Evolutionary conservation across 495 filamentous ascomycete genomes (phyloP).

Genomic region (Articulospora tetracladia): DNA sequence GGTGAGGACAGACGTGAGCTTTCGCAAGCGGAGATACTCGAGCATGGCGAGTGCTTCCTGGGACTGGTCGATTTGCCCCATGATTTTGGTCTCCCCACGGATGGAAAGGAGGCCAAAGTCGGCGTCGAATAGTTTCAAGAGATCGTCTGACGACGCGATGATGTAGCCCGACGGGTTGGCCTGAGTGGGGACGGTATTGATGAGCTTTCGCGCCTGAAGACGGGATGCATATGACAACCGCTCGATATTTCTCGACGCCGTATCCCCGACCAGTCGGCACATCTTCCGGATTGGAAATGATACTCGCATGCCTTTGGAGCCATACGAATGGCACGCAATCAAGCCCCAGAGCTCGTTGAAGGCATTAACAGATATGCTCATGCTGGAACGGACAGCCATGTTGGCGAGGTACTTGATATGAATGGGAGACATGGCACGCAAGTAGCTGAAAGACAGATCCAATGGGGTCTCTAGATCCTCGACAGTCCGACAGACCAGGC

Average conservation of each 20-base stretch:
- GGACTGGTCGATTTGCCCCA: constrained; percentile 69
- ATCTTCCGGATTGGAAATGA: constrained; percentile 90
- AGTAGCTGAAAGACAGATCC: constrained; percentile 80
- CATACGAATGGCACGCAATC: constrained; percentile 85
- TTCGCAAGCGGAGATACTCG: constrained; percentile 78
- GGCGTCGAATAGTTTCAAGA: constrained; percentile 81
- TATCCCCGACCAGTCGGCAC: constrained; percentile 89
- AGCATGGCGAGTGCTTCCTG: constrained; percentile 85
- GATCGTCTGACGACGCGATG: constrained; percentile 83
- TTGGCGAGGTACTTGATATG: constrained; percentile 87
- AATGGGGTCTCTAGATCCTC: constrained; percentile 76
- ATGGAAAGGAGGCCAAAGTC: constrained; percentile 88
- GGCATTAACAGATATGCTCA: constrained; percentile 91
- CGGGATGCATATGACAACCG: constrained; percentile 82
- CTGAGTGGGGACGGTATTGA: constrained; percentile 72
- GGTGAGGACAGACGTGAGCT: constrained; percentile 70
- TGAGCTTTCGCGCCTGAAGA: constrained; percentile 77
- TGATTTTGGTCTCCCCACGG: constrained; percentile 79
- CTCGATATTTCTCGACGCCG: constrained; percentile 84
- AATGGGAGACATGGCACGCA: constrained; percentile 89
- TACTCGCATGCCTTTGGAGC: constrained; percentile 74
- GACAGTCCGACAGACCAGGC: constrained; percentile 74
- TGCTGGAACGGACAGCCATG: constrained; percentile 86
- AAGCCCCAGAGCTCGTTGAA: constrained; percentile 87
- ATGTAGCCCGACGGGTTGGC: constrained; percentile 90